Conservation (phyloP, 2,329 filamentous ascomycete species). For the Elsinoe australis region DNA sequence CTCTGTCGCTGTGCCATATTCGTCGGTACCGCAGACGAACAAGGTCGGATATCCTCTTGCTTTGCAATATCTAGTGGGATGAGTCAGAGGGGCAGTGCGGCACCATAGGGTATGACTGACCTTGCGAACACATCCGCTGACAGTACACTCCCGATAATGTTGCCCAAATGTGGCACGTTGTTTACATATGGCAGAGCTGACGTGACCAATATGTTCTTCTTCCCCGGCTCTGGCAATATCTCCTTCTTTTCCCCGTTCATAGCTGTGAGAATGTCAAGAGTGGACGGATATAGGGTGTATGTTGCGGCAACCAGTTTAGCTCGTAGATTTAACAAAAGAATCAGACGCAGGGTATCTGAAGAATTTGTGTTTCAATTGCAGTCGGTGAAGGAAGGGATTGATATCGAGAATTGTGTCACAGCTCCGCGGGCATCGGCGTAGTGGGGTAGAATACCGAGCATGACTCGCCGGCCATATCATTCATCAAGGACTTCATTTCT, state of each 20-base stretch:
- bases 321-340: too few species aligned
- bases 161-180: constrained; percentile 71
- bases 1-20: constrained; percentile 94
- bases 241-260: constrained; percentile 29
- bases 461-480: background rate
- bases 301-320: too few species aligned
- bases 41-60: constrained; percentile 71
- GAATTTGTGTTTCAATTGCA: background rate
- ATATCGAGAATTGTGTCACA: constrained; percentile 1
- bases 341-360: background rate
- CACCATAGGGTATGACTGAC: constrained; percentile 11
- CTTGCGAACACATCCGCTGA: constrained; percentile 69
- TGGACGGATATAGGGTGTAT: background rate
- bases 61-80: constrained; percentile 58
- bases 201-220: constrained; percentile 84
- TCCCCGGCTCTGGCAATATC: constrained; percentile 45
- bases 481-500: background rate
- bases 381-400: background rate
- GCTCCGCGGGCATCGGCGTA: constrained; percentile 9
- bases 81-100: constrained; percentile 16
- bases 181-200: constrained; percentile 84
- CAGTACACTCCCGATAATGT: constrained; percentile 79
- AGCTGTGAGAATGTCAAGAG: background rate
- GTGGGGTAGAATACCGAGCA: constrained; percentile 6
- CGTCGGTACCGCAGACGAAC: constrained; percentile 81